Base-by-base conservation (phyloP, 2,329 filamentous ascomycete genomes). In the Paraphoma sp. region DNA sequence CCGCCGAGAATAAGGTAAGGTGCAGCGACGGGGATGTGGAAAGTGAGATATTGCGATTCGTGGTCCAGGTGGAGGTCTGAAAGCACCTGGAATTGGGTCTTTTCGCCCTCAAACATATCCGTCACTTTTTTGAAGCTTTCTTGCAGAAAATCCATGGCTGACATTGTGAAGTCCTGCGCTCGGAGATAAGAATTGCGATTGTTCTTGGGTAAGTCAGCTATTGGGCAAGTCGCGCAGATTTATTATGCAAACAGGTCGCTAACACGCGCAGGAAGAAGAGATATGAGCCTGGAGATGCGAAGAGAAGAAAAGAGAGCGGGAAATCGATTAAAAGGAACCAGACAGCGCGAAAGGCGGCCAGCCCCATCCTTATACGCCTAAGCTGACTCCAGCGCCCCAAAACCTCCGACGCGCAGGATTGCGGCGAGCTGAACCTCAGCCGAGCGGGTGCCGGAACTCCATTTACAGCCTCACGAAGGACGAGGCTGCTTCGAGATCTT, bases 51-150 rank as follows among this genome's bases (percentile, higher is more conserved):
- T 63, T 73, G 69, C 3, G 61, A 60, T 17, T 67, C 66, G 58
- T 69, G 54, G 47, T 73, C 62, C 11, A 75, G 55, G 44, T 75
- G 58, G 7, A 75, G 67, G 53, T 76, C 73, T 8, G 71, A 74
- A 40, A 74, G 62, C 16, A 75, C 53, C 45, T 75, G 72, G 50
- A 75, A 70, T 18, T 64, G 52, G 6, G 65, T 63, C 45, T 71
- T 67, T 4, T 69, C 56, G 1, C 57, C 29, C 6, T 63, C 63
- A 46, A 72, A 71, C 7, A 72, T 55, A 41, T 60, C 60, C 9
- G 68, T 68, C 28, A 72, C 52, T 9, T 68, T 66, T 29, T 63
- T 64, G 58, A 70, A 68, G 14, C 51, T 65, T 31, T 54, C 48
- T 12, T 53, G 45, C 12, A 53, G 30, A 45, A 59, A 49, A 12